Evolutionary conservation across 1,139 yeast species (phyloP), one percentile per base, ranked within the genome.

Genomic region (Candida gigantensis): DNA sequence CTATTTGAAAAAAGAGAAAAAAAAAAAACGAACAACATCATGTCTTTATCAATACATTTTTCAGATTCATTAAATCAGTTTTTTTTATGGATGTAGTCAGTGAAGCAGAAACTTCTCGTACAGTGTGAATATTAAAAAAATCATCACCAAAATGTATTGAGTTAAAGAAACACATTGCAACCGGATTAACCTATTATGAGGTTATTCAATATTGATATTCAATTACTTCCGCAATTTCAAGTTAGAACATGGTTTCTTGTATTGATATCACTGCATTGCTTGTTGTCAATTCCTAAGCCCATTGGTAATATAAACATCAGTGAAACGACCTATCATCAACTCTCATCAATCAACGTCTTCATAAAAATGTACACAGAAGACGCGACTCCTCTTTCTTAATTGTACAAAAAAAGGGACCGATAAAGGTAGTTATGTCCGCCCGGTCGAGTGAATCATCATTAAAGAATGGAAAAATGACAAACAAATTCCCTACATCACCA

Each of bases 41-140:
- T 16, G 18, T 16, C 14, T 3, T 17, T 25, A 11, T 13, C 12
- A 24, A 19, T 30, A 41, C 35, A 40, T 35, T 36, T 37, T 37
- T 81, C 87, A 81, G 87, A 80, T 72, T 81, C 87, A 81, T 81
- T 81, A 81, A 80, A 81, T 80, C 86, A 81, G 87, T 80, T 60
- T 77, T 77, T n/a, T 42, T 68, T 57, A 53, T 44, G 54, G 55
- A 53, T 59, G 72, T 72, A 72, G 72, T 73, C 80, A 74, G 52
- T 44, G 77, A 66, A 62, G 69, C 48, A 42, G 50, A 52, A 52
- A 49, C 76, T 59, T 58, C 79, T 76, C 74, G 74, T 75, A 76
- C 81, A 76, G 81, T 76, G 81, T 76, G 81, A 76, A 76, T 76
- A 74, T 67, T 20, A 55, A 60, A 61, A 53, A 58, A 53, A 72